These are phyloP conservation scores for Echeveria elegans DNA, from an alignment of 164 flowering plant genomes.

Conservation along the genomic window DNA sequence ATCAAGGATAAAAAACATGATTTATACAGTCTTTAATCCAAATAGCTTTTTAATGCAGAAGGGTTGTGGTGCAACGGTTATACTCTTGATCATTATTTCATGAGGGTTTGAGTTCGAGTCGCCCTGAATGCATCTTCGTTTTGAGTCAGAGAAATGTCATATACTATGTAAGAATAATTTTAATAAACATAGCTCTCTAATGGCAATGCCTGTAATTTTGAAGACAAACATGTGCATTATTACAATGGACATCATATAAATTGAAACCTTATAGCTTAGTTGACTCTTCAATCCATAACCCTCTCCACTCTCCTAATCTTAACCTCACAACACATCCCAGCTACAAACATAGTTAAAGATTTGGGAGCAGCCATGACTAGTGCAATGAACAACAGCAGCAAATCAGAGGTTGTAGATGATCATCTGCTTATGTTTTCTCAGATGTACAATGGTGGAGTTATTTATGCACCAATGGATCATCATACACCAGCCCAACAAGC, in stretches of 20 bases:
- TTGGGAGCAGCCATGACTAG: neutral
- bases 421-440: neutral
- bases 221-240: neutral
- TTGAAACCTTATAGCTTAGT: neutral
- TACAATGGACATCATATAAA: neutral
- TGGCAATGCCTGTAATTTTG: neutral
- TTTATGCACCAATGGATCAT: neutral
- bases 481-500: neutral
- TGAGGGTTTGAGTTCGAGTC: too few species aligned
- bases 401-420: conserved; percentile 2
- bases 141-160: too few species aligned
- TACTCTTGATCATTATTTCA: too few species aligned
- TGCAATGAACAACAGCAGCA: neutral
- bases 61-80: too few species aligned
- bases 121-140: too few species aligned
- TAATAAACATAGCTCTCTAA: neutral
- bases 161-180: too few species aligned
- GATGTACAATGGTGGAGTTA: neutral
- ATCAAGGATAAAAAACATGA: neutral
- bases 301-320: neutral
- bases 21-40: neutral
- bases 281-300: neutral
- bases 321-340: neutral
- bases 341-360: neutral
- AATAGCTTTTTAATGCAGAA: too few species aligned